Conservation (phyloP, 331 rosid genomes). For the Pyrus hybrid region DNA sequence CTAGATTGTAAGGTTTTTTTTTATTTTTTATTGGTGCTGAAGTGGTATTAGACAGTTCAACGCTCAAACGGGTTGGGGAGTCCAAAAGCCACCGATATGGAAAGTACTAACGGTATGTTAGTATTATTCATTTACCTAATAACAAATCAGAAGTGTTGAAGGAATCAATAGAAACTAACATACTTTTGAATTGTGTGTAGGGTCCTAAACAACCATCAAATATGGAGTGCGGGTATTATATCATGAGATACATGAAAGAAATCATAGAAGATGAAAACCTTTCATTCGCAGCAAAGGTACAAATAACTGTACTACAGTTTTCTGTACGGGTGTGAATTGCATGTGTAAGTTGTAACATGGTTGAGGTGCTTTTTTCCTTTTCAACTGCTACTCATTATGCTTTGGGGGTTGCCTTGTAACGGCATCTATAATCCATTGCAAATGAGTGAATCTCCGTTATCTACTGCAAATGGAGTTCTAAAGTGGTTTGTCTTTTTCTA, state of each 20-base stretch:
- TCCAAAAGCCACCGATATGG: neutral
- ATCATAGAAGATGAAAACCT: conserved; percentile 1
- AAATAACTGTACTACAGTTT: neutral
- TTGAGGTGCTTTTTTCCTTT: neutral
- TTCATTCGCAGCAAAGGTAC: neutral
- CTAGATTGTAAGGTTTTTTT: neutral
- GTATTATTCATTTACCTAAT: neutral
- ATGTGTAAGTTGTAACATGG: neutral
- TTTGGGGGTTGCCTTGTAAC: neutral
- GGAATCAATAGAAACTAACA: neutral
- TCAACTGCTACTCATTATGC: neutral
- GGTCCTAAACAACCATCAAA: conserved; percentile 12
- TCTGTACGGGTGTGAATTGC: neutral
- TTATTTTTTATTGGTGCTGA: neutral
- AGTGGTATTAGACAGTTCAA: conserved; percentile 5
- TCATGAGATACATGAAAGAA: conserved; percentile 12
- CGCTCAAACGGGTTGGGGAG: neutral
- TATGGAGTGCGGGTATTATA: conserved; percentile 11
- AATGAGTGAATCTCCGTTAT: too few relatives aligned
- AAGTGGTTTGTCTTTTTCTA: too few relatives aligned
- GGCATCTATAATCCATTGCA: too few relatives aligned
- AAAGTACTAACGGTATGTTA: neutral
- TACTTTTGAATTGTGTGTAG: neutral
- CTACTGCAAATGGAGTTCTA: too few relatives aligned
- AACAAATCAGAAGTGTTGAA: neutral